Evolutionary conservation across 345 rosid genomes (phyloP), one percentile per base, ranked within the genome.

Genomic region (Lagerstroemia speciosa): DNA sequence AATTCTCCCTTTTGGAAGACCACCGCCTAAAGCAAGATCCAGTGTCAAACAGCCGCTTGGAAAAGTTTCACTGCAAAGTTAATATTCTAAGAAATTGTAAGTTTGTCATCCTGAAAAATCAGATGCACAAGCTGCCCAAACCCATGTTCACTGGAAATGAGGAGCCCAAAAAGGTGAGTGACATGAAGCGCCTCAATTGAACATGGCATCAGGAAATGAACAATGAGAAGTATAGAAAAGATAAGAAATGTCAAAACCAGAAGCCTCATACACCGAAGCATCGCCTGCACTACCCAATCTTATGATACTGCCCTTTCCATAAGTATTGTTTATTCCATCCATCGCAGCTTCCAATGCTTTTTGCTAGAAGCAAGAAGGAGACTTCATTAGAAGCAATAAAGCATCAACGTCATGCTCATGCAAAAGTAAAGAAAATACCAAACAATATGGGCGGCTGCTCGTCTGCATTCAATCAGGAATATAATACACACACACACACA

Each of bases 11-110:
- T 80, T 93, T 41, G 98, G 97, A 72, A 89, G 82, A 57, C 98
- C 98, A 63, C 98, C 98, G 31, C 98, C 96, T 66, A 93, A 88
- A 69, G 98, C 98, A 78, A 91, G 85, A 87, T 93, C 97, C 67
- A 93, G 85, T 0, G 92, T 87, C 86, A 93, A 82, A 68, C 92
- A 77, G 75, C 98, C 98, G 75, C 98, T 87, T 2, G 97, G 88
- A 80, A 93, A 93, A 60, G 98, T 90, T 81, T 90, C 97, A 19
- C 98, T 90, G 83, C 73, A 77, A 75, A 31, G 68, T 58, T 31
- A 60, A 70, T 43, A 69, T 36, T 26, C 8, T 17, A 72, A 40
- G 17, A 33, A 41, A 30, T 15, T 24, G 57, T 65, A 30, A 66
- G 65, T 5, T n/a, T 37, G 31, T n/a, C 24, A 27, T 67, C 8